phyloP scores from a whole-genome alignment of 164 flowering plant species.

The Macadamia integrifolia region DNA sequence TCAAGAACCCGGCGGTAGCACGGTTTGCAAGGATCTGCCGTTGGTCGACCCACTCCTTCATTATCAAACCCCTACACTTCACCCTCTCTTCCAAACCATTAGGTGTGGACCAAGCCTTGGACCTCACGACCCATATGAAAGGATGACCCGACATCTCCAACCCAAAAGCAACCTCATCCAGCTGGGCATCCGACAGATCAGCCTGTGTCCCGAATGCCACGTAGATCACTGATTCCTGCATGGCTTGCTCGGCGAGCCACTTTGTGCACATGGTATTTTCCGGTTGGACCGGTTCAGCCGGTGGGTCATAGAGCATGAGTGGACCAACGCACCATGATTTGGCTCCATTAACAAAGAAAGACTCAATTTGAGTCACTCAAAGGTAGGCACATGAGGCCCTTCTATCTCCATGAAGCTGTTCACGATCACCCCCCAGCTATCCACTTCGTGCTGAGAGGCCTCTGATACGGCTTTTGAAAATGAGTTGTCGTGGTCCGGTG shows the following conservation, averaged over 20 bases:
- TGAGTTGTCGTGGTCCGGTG: conserved; percentile 5
- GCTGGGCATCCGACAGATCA: conserved; percentile 9
- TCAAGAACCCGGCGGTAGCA: conserved; percentile 32
- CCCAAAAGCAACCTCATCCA: conserved; percentile 11
- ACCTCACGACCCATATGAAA: conserved; percentile 12
- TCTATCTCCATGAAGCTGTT: conserved; percentile 21
- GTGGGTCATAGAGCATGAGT: conserved; percentile 4
- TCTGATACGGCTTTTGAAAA: background rate
- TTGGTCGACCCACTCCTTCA: conserved; percentile 33
- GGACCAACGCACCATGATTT: conserved; percentile 22
- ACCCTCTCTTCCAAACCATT: conserved; percentile 2
- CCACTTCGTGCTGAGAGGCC: conserved; percentile 4
- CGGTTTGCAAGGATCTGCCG: conserved; percentile 17
- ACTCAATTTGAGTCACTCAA: too few species aligned
- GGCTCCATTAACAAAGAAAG: conserved; percentile 11
- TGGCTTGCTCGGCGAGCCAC: conserved; percentile 5
- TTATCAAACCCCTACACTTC: conserved; percentile 23
- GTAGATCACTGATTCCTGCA: conserved; percentile 12
- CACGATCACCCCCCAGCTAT: conserved; percentile 21
- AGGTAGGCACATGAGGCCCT: conserved; percentile 1
- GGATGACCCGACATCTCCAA: conserved; percentile 10
- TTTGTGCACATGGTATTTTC: background rate
- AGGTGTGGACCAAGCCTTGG: conserved; percentile 10
- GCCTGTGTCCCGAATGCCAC: conserved; percentile 20
- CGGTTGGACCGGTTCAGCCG: background rate